Evolutionary conservation across 2,329 filamentous ascomycete genomes (phyloP).

Genomic region (Aureobasidium namibiae): DNA sequence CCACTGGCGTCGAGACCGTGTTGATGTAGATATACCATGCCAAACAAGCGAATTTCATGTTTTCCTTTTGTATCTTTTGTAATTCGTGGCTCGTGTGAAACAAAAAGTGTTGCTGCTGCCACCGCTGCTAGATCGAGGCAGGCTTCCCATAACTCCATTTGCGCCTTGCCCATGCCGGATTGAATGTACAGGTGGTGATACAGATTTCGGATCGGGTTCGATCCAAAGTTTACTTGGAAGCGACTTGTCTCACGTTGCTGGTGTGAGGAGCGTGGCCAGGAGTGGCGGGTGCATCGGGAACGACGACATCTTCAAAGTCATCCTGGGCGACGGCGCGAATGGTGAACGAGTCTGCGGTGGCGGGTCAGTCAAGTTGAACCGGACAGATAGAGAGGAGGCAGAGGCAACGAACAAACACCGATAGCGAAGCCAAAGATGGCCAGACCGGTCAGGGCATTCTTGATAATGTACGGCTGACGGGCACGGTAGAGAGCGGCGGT

Average conservation of each 20-base stretch:
- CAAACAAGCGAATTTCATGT: conserved; percentile 5
- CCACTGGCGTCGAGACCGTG: not conserved
- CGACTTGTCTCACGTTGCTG: conserved; percentile 12
- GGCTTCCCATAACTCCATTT: conserved; percentile 8
- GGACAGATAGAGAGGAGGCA: not conserved
- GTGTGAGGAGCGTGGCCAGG: conserved; percentile 29
- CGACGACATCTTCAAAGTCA: conserved; percentile 90
- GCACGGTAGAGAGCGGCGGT: conserved; percentile 85
- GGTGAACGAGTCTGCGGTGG: conserved; percentile 55
- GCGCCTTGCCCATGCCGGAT: conserved; percentile 2
- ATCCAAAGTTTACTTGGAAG: not conserved
- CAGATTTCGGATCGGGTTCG: not conserved
- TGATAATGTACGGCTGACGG: conserved; percentile 82
- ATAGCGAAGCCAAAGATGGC: conserved; percentile 67
- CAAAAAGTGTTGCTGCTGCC: conserved; percentile 1
- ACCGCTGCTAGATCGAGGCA: not conserved
- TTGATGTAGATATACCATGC: conserved; percentile 11
- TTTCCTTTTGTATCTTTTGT: not conserved
- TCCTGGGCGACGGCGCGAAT: conserved; percentile 88
- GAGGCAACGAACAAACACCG: conserved; percentile 66
- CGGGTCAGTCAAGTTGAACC: conserved; percentile 1
- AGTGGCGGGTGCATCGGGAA: conserved; percentile 63
- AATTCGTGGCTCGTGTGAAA: conserved; percentile 6
- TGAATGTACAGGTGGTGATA: conserved; percentile 7
- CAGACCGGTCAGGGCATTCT: conserved; percentile 77